A percentile compares a stretch with the other conserved stretches of the same genome.
phyloP scores from a whole-genome alignment of 2,329 filamentous ascomycete species.

The Aspergillus sp. region DNA sequence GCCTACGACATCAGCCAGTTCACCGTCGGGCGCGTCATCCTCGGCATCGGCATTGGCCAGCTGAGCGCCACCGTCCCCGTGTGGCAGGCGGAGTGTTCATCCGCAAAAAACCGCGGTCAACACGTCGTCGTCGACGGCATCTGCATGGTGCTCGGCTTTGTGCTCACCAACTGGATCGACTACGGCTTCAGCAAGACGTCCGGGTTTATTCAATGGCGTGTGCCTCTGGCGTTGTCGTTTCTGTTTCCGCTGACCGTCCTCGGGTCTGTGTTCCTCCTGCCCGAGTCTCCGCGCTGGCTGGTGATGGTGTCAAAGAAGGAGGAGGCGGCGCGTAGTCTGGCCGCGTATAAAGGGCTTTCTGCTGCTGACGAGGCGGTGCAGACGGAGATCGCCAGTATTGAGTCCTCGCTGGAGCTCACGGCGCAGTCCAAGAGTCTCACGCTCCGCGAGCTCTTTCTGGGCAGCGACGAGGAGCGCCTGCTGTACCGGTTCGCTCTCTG shows the following conservation, averaged over 20 bases:
- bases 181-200: constrained; percentile 35
- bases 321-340: constrained; percentile 21
- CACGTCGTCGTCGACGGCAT: constrained; percentile 32
- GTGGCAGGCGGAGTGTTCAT: constrained; percentile 35
- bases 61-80: constrained; percentile 45
- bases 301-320: constrained; percentile 22
- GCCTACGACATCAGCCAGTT: constrained; percentile 48
- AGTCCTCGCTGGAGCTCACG: constrained; percentile 39
- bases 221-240: constrained; percentile 35
- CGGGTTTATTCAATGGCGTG: constrained; percentile 33
- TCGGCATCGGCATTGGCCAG: constrained; percentile 44
- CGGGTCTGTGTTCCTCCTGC: constrained; percentile 27
- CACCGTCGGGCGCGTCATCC: constrained; percentile 44
- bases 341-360: constrained; percentile 10
- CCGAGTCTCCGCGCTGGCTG: constrained; percentile 37
- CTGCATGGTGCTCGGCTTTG: constrained; percentile 43
- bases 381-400: constrained; percentile 48
- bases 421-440: constrained; percentile 41
- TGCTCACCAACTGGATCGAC: constrained; percentile 46
- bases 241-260: constrained; percentile 28
- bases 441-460: constrained; percentile 29
- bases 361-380: constrained; percentile 36
- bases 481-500: constrained; percentile 49
- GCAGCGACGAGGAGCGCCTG: constrained; percentile 47
- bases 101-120: constrained; percentile 17